Evolutionary conservation across 805 yeast genomes (phyloP), one percentile per base, ranked within the genome.

Genomic region (Barnettozyma wickerhamii): DNA sequence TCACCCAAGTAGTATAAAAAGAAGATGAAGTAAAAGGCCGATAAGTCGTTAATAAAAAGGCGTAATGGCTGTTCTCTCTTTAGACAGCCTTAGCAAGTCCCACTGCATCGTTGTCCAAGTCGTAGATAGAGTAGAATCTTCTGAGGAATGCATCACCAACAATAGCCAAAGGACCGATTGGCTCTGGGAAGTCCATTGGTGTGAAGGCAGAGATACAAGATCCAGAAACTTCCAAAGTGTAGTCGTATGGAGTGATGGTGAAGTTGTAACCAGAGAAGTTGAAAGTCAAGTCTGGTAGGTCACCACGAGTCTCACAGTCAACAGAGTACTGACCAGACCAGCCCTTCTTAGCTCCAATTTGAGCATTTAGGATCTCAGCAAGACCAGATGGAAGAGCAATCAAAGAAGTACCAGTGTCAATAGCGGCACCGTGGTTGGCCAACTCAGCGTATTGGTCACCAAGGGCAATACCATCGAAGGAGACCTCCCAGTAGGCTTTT

Each of bases 401-500:
- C 65, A 93, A 76, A 28, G 98, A 91, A 50, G 99, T 93, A 68
- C 99, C 99, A 43, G 99, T 93, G 66, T 93, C 99, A 61, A 93
- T 89, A 47, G 96, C 96, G 57, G 97, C 99, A 64, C 99, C 99
- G 47, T 89, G 81, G 58, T 70, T 71, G 52, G 74, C 77, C 58
- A 93, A 78, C 54, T 74, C 77, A 37, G 98, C 96, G 59, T 76
- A 85, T 69, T 93, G 95, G 52, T 84, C 85, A 58, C 99, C 99
- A 49, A 93, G 75, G 33, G 90, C 86, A 62, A 93, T 73, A 54
- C 95, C 90, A 55, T 88, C 88, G 53, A 93, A 84, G 54, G 83
- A 78, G 46, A 93, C 99, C 74, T 93, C 99, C 99, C 99, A 93
- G 78, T 93, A 93, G 26, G 98, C 99, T 81, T 90, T 89, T 77